Percentiles rank a stretch among this genome's conserved stretches.
Conservation (phyloP, 108 stramenopile species). For the Licmophora abbreviata region DNA sequence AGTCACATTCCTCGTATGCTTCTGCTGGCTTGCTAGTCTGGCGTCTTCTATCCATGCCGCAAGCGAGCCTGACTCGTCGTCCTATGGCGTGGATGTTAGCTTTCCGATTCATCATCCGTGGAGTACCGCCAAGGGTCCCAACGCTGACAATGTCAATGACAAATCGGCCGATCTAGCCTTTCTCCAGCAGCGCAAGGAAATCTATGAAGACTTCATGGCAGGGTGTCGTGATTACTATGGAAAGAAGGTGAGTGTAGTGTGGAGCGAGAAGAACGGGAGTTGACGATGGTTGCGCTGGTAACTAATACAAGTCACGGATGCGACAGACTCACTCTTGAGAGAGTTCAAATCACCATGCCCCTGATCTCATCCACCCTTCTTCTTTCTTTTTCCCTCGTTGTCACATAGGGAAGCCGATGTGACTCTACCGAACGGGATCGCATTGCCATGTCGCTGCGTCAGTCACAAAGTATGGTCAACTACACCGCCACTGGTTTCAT, state of each 20-base stretch:
- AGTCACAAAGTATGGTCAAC: conserved; percentile 67
- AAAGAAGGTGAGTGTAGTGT: too few species aligned
- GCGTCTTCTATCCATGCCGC: too few species aligned
- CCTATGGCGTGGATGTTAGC: conserved; percentile 77
- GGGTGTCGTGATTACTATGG: conserved; percentile 64
- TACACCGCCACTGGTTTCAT: conserved; percentile 62
- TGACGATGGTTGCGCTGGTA: too few species aligned
- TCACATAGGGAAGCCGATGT: conserved; percentile 35
- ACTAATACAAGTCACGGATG: too few species aligned
- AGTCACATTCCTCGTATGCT: too few species aligned
- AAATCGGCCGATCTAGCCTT: conserved; percentile 16
- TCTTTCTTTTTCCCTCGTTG: too few species aligned
- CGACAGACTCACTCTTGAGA: too few species aligned
- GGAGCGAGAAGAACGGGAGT: too few species aligned
- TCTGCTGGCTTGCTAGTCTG: too few species aligned
- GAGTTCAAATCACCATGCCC: too few species aligned
- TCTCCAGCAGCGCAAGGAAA: conserved; percentile 28
- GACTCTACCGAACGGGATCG: conserved; percentile 58
- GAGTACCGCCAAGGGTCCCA: conserved; percentile 9
- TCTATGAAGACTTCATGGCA: conserved; percentile 72
- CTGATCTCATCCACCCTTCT: too few species aligned
- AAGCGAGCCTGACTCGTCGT: too few species aligned
- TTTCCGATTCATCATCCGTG: conserved; percentile 71
- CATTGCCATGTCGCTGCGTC: conserved; percentile 58
- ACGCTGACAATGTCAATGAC: conserved; percentile 52